These are phyloP conservation scores for Serendipita sp. DNA, from an alignment of 1,284 basidiomycete genomes.

Conservation along the genomic window DNA sequence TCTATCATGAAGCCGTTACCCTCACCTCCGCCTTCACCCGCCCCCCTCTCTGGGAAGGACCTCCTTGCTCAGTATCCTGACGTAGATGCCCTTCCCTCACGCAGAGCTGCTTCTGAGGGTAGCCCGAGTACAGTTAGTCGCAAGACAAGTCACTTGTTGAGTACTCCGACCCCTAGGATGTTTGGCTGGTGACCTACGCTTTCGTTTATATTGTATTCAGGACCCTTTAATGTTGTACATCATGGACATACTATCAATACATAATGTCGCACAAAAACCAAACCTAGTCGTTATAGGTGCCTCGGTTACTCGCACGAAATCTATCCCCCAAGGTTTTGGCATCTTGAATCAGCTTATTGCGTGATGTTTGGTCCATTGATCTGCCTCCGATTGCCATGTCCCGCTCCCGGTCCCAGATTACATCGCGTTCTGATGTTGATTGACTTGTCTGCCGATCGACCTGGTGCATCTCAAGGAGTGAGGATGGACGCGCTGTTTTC, in stretches of 20 bases:
- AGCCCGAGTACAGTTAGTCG: neutral
- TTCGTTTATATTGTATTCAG: neutral
- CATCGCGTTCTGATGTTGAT: slow-evolving; percentile 29
- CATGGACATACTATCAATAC: neutral
- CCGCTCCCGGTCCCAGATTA: slow-evolving; percentile 76
- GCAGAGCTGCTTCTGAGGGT: neutral
- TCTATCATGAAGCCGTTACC: neutral
- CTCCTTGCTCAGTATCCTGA: slow-evolving; percentile 1
- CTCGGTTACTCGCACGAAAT: slow-evolving; percentile 42
- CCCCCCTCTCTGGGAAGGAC: neutral
- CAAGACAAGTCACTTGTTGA: neutral
- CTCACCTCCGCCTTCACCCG: neutral
- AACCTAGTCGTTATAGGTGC: slow-evolving; percentile 19
- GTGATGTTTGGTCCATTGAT: slow-evolving; percentile 70
- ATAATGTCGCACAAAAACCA: neutral
- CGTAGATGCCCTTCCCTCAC: neutral
- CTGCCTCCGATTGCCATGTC: slow-evolving; percentile 78
- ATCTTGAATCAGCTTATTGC: slow-evolving; percentile 63
- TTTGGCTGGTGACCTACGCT: neutral
- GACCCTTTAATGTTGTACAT: neutral
- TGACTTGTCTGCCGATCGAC: slow-evolving; percentile 22
- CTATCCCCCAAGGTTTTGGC: slow-evolving; percentile 65
- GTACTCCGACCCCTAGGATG: neutral
- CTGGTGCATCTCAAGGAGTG: slow-evolving; percentile 56
- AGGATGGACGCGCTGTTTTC: slow-evolving; percentile 49